A percentile compares a stretch with the other conserved stretches of the same genome.
These are phyloP conservation scores for Limonium bicolor DNA, from an alignment of 148 eudicot species.

Conservation along the genomic window DNA sequence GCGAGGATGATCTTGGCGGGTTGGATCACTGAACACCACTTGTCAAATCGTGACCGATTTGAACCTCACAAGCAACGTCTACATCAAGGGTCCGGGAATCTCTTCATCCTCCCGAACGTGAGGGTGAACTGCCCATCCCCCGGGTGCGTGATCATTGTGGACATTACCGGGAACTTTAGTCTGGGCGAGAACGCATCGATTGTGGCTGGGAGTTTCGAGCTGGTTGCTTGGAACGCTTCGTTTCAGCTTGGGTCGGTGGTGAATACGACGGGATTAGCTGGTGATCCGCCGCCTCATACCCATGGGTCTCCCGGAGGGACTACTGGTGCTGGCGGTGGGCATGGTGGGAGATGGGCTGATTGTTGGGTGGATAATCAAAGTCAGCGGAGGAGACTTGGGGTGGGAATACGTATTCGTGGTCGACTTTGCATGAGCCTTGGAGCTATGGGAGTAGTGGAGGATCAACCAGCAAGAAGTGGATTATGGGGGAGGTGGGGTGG, in stretches of 20 bases:
- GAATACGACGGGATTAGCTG: slow-evolving; percentile 70
- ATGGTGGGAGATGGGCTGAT: slow-evolving; percentile 88
- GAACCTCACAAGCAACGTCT: slow-evolving; percentile 55
- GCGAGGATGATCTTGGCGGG: slow-evolving; percentile 80
- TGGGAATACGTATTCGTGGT: slow-evolving; percentile 88
- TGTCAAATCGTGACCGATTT: slow-evolving; percentile 62
- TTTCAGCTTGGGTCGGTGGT: slow-evolving; percentile 50
- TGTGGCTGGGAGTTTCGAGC: slow-evolving; percentile 42
- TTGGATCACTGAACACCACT: slow-evolving; percentile 70
- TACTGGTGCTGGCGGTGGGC: slow-evolving; percentile 92
- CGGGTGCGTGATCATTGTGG: slow-evolving; percentile 61
- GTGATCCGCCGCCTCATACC: slow-evolving; percentile 64
- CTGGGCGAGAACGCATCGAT: slow-evolving; percentile 59
- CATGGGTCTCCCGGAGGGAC: slow-evolving; percentile 76
- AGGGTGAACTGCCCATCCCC: slow-evolving; percentile 28
- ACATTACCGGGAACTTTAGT: slow-evolving; percentile 59
- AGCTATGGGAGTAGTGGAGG: slow-evolving; percentile 96
- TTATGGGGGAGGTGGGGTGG: slow-evolving; percentile 99
- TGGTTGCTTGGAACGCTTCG: slow-evolving; percentile 44
- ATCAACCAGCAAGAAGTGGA: slow-evolving; percentile 68
- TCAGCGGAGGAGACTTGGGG: slow-evolving; percentile 89
- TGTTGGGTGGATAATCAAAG: slow-evolving; percentile 48
- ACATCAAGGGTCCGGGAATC: slow-evolving; percentile 79
- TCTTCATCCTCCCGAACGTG: slow-evolving; percentile 59
- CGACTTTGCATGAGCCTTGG: slow-evolving; percentile 47